Evolutionary conservation across 1,284 basidiomycete genomes (phyloP), one percentile per base, ranked within the genome.

Genomic region (Tilletia caries): DNA sequence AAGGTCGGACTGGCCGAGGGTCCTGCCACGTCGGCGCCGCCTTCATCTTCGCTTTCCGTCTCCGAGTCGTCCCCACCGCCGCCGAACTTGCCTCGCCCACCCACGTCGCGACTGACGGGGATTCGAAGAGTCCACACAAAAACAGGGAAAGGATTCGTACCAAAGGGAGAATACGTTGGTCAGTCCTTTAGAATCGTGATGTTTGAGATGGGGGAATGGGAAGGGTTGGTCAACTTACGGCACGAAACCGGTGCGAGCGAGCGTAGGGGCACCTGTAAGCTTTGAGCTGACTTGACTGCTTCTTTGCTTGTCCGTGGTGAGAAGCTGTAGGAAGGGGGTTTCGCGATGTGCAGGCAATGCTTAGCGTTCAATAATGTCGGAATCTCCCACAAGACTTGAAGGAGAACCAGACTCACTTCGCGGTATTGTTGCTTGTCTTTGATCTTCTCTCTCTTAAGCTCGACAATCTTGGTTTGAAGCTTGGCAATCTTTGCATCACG

Each of bases 401-500:
- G n/a, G n/a, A n/a, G n/a, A n/a, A n/a, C n/a, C n/a, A n/a, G 20
- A 50, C 37, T 41, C 15, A 50, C 48, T 3, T n/a, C 20, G 12
- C 48, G 13, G 8, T n/a, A 50, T 20, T 50, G 12, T 6, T 25
- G 20, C 48, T 20, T 50, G 6, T 50, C 13, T 8, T 50, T n/a
- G 20, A 13, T 13, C 48, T 50, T 50, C 20, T 50, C 48, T 25
- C 20, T 50, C 48, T 50, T 50, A 18, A 50, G 48, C 48, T 50
- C 48, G 48, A 50, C 20, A 6, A n/a, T 50, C 20, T 50, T 25
- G 48, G 12, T 25, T 8, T 25, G 48, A 8, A 50, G 23, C 48
- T 50, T 50, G 48, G 48, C 48, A n/a, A 50, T 50, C 48, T 50
- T 50, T 6, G 48, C 48, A 25, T 50, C 48, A 18, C 48, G 48